Evolutionary conservation across 345 rosid species (phyloP).

Genomic region (Fremontodendron californicum): DNA sequence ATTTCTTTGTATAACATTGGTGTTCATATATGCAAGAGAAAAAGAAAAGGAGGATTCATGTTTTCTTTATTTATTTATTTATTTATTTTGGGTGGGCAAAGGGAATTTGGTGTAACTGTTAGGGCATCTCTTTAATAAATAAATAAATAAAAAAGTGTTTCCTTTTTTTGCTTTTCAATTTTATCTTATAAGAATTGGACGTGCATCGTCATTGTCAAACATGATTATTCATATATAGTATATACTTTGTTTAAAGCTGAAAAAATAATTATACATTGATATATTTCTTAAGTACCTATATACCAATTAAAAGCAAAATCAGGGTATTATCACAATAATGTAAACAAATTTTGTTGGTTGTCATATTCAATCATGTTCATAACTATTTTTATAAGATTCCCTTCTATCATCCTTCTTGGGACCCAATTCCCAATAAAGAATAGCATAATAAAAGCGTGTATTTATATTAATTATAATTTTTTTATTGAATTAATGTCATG

Average conservation of each 20-base stretch:
- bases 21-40: neutral
- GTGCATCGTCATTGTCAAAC: constrained; percentile 1
- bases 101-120: neutral
- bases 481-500: no score
- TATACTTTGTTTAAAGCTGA: neutral
- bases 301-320: neutral
- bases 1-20: neutral
- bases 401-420: constrained; percentile 2
- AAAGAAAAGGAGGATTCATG: neutral
- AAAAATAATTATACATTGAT: neutral
- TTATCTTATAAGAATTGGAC: constrained; percentile 6
- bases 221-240: neutral
- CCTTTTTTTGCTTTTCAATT: no score
- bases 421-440: neutral
- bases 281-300: neutral
- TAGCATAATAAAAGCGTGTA: no score
- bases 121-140: no score
- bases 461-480: no score
- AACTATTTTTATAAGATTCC: neutral
- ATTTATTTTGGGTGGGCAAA: neutral
- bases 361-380: neutral
- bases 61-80: neutral
- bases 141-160: no score
- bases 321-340: neutral
- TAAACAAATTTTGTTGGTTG: neutral